Conservation (phyloP, 2,329 filamentous ascomycete genomes). For the Graphilbum fragrans region DNA sequence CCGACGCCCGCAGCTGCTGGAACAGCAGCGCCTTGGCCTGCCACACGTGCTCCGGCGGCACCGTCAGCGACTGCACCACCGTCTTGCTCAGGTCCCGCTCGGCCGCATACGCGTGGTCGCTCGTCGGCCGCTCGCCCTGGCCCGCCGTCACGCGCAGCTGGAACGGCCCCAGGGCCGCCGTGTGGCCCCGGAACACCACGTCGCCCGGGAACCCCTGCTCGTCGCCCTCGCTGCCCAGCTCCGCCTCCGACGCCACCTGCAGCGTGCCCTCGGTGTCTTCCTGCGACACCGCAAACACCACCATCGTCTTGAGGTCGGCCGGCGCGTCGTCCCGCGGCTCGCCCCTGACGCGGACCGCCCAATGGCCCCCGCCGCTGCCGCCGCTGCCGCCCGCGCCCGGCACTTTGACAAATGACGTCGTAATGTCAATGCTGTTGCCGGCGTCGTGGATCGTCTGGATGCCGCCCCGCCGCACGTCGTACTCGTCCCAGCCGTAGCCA, state of each 20-base stretch:
- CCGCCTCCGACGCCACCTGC: conserved; percentile 44
- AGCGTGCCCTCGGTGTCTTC: conserved; percentile 55
- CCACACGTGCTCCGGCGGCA: conserved; percentile 64
- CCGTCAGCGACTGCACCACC: conserved; percentile 57
- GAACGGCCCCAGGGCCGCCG: conserved; percentile 65
- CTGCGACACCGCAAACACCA: conserved; percentile 72
- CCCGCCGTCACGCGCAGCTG: conserved; percentile 66
- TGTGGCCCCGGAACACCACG: conserved; percentile 59
- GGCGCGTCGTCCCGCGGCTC: conserved; percentile 58
- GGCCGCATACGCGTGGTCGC: conserved; percentile 53
- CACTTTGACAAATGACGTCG: conserved; percentile 87
- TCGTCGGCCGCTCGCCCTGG: conserved; percentile 44
- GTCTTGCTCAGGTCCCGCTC: conserved; percentile 66
- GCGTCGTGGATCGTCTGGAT: conserved; percentile 84
- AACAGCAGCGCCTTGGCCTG: conserved; percentile 57
- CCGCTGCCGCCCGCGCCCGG: no score
- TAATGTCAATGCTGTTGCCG: conserved; percentile 79
- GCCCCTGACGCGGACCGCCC: conserved; percentile 82
- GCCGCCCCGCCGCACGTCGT: conserved; percentile 79
- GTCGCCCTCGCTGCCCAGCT: conserved; percentile 23
- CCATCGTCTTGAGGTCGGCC: conserved; percentile 55
- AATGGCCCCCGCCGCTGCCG: conserved; percentile 75
- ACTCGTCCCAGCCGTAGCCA: conserved; percentile 97
- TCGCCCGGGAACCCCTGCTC: conserved; percentile 39
- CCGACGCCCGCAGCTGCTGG: conserved; percentile 37